Base-by-base conservation (phyloP, 805 yeast genomes). In the Dipodascus albidus region DNA sequence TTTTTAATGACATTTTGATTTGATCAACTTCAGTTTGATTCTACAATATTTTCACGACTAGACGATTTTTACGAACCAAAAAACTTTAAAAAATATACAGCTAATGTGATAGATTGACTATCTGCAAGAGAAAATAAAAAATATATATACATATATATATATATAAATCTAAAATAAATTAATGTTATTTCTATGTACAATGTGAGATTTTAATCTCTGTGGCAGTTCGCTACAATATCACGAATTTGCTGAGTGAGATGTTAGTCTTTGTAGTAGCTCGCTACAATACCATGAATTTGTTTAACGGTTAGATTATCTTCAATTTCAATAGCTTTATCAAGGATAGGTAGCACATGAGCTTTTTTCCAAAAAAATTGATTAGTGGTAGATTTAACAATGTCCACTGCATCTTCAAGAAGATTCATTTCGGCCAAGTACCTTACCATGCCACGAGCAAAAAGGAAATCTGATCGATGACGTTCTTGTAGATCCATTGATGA, bases 361-460 rank as follows among this genome's bases (percentile, higher is more conserved):
- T 73, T 74, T 9, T 66, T 75, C 97, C 97, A 89, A 27, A 75
- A 70, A 64, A 87, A 85, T 59, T 81, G 80, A 44, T 76, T 78
- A 58, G 79, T 78, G 0, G 95, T 82, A 24, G 90, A 78, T 54
- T 79, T 62, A 1, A 87, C 76, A 23, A 89, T 71, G 41, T 81
- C 80, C 54, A 83, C 68, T 0, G 95, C 96, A 64, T 88, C 95
- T 9, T 78, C 75, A 15, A 80, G 69, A 53, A 78, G 68, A 14
- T 81, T 78, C 63, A 81, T 70, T 2, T 70, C 71, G 0, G 82
- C 72, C 54, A 87, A 75, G 35, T 81, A 71, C 15, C 73, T 69
- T 1, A 87, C 79, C 85, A 88, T 83, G 11, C 79, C 72, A 23
- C 77, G 67, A 1, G 96, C 96, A 73, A 89, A 87, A 54, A 70